Conservation (phyloP, 2,329 filamentous ascomycete species). For the Thelonectria blattea region DNA sequence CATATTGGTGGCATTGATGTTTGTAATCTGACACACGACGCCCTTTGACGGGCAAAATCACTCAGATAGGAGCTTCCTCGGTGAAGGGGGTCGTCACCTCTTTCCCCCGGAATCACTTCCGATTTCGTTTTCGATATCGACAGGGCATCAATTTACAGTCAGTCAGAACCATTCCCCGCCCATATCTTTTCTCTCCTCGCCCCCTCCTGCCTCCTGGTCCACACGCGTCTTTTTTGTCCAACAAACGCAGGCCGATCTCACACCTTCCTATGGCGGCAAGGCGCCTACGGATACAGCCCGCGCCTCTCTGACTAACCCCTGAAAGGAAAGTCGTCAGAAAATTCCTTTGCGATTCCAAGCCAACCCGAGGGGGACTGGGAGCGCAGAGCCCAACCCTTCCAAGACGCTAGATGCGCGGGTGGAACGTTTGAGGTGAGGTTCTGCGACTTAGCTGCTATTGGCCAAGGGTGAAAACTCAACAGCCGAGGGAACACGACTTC, state of each 20-base stretch:
- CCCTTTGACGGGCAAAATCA: background rate
- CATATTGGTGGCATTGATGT: background rate
- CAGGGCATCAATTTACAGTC: background rate
- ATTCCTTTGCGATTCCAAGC: too few species aligned
- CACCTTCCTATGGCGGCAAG: conserved; percentile 1
- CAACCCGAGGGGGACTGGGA: too few species aligned
- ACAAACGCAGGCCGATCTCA: background rate
- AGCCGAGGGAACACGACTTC: background rate
- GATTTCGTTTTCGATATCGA: background rate
- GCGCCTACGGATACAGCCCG: background rate
- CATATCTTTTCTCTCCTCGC: background rate
- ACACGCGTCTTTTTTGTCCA: background rate
- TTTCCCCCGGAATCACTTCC: background rate
- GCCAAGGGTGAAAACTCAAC: background rate
- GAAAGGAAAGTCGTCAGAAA: background rate
- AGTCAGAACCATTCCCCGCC: background rate
- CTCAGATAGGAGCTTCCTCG: background rate
- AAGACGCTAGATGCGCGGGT: background rate
- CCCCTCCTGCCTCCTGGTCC: too few species aligned
- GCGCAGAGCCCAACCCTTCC: too few species aligned
- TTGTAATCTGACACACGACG: background rate
- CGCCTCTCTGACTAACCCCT: background rate
- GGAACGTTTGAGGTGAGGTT: background rate
- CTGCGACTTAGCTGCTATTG: background rate
- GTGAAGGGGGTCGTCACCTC: background rate